Evolutionary conservation across 73 alveolate genomes (phyloP), one percentile per base, ranked within the genome.

Genomic region (Tetrahymena thermophila): DNA sequence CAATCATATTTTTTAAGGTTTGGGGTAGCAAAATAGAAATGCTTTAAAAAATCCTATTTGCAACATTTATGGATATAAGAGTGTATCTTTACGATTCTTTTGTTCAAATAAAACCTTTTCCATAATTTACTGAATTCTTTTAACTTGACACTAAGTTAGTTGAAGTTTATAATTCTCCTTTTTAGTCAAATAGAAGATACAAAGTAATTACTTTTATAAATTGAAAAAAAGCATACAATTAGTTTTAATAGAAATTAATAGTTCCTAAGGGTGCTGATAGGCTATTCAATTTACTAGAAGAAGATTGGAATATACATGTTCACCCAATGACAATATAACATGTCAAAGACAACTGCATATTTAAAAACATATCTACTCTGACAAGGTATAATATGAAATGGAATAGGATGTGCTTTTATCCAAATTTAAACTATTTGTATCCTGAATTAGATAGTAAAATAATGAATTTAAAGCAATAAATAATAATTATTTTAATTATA

Each of bases 51-150:
- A 85, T 35, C 34, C 93, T 95, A 11, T 95, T 94, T 55, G 95
- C 97, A 15, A 95, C 97, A 14, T 95, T 85, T 40, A 42, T 95
- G 71, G 97, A 95, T 89, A 55, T 95, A 17, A 85, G 97, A 95
- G 93, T 95, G 34, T n/a, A 43, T 13, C 38, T 95, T n/a, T 37
- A 35, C 34, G 94, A 95, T 31, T 94, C 97, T 85, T 89, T 95
- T 40, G 95, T 94, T 84, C 35, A 85, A 10, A 35, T 95, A 4
- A 95, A 95, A 28, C 95, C 95, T 44, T 95, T 94, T 94, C 95
- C 95, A 9, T 37, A 95, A 42, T 95, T 95, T 35, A 50, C 85
- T 38, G 95, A 95, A 95, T 95, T 85, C 85, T 95, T 95, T 40
- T 89, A 95, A 43, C 35, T 95, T 28, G 97, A 95, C 38, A 43